phyloP scores from a whole-genome alignment of 768 basidiomycete genomes.

The Calocera viscosa region DNA sequence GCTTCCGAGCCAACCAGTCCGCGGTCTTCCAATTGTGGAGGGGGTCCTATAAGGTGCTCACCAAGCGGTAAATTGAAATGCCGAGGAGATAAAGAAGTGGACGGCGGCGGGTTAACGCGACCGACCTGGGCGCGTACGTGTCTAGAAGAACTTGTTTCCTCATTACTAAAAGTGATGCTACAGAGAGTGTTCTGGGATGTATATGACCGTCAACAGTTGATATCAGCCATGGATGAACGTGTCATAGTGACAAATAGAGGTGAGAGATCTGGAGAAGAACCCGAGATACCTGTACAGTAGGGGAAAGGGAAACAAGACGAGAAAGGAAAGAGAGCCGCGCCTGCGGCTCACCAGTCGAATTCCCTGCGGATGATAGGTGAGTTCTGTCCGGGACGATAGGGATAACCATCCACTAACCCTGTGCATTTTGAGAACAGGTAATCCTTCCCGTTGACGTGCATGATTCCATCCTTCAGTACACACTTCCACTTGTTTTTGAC shows the following conservation, averaged over 20 bases:
- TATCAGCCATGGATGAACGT: background rate
- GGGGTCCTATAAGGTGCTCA: background rate
- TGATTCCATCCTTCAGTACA: constrained; percentile 92
- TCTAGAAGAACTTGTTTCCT: background rate
- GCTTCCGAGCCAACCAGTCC: background rate
- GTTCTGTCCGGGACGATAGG: background rate
- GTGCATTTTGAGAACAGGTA: constrained; percentile 95
- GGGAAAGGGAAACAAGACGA: background rate
- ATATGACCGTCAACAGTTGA: background rate
- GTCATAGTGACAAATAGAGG: background rate
- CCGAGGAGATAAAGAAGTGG: background rate
- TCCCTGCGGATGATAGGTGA: constrained; percentile 15
- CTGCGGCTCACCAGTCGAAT: constrained; percentile 18
- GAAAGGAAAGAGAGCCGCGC: background rate
- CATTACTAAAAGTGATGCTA: background rate
- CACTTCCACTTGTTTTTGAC: constrained; percentile 99
- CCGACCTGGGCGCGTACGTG: background rate
- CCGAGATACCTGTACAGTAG: constrained; percentile 15
- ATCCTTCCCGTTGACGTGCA: constrained; percentile 91
- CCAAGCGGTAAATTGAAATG: background rate
- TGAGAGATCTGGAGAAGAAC: constrained; percentile 9
- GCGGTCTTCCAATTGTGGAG: background rate
- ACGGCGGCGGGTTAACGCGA: background rate
- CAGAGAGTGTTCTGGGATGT: background rate
- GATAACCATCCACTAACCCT: constrained; percentile 47